phyloP scores from a whole-genome alignment of 495 filamentous ascomycete genomes.

The Penicillium subrubescens region DNA sequence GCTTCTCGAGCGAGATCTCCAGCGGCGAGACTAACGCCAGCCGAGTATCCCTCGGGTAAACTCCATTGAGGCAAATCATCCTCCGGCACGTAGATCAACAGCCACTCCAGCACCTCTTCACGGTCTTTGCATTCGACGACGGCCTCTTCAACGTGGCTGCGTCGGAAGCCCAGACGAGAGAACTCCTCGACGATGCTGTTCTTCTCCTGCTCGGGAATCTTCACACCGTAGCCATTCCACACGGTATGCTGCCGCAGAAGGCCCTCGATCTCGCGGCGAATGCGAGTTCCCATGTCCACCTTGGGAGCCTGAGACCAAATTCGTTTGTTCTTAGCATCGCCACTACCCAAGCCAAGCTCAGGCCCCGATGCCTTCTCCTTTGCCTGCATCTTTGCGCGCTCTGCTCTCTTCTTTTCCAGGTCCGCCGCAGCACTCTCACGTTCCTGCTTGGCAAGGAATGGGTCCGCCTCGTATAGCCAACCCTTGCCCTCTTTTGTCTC shows the following conservation, averaged over 20 bases:
- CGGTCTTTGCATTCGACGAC: conserved; percentile 82
- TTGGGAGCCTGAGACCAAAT: conserved; percentile 86
- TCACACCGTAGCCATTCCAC: conserved; percentile 81
- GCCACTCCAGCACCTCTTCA: conserved; percentile 92
- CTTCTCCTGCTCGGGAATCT: conserved; percentile 59
- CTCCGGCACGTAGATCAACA: conserved; percentile 93
- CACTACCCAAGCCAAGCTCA: conserved; percentile 38
- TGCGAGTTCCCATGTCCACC: conserved; percentile 85
- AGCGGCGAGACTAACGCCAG: conserved; percentile 80
- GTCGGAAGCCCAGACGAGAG: conserved; percentile 74
- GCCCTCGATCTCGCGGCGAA: conserved; percentile 73
- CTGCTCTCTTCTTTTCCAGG: conserved; percentile 69
- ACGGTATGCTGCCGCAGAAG: conserved; percentile 73
- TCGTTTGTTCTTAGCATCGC: conserved; percentile 47
- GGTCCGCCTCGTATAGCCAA: conserved; percentile 97
- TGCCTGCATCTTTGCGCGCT: conserved; percentile 60
- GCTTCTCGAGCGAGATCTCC: conserved; percentile 77
- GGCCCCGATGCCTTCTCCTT: conserved; percentile 60
- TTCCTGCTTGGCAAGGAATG: conserved; percentile 78
- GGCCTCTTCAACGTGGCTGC: conserved; percentile 88
- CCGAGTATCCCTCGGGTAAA: conserved; percentile 85
- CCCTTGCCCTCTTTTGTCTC: conserved; percentile 74
- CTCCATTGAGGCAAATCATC: conserved; percentile 91
- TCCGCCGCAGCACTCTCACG: conserved; percentile 72
- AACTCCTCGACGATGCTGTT: conserved; percentile 72